phyloP scores from a whole-genome alignment of 2,329 filamentous ascomycete genomes.

The Clonostachys solani region DNA sequence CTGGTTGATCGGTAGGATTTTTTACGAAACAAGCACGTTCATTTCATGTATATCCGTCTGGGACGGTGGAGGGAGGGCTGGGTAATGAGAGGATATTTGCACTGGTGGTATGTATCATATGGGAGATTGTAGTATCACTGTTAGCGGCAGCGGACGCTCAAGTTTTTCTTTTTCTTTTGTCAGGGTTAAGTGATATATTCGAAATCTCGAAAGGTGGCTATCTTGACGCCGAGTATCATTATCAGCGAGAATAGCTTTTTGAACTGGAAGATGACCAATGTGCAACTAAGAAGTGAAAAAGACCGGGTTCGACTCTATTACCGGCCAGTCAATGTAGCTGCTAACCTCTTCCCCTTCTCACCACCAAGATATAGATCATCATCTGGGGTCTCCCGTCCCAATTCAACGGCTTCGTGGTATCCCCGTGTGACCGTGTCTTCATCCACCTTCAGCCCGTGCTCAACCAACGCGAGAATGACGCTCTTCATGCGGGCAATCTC shows the following conservation, averaged over 20 bases:
- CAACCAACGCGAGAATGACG: slow-evolving; percentile 77
- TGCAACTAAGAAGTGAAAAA: too few relatives aligned
- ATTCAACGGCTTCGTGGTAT: slow-evolving; percentile 77
- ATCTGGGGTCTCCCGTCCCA: slow-evolving; percentile 57
- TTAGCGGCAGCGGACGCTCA: too few relatives aligned
- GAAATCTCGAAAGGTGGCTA: too few relatives aligned
- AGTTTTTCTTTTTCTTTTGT: too few relatives aligned
- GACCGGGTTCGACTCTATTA: too few relatives aligned
- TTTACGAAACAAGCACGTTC: slow-evolving; percentile 4
- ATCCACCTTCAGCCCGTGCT: slow-evolving; percentile 79
- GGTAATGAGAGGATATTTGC: background rate
- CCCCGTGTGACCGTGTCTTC: slow-evolving; percentile 82
- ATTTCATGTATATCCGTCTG: background rate
- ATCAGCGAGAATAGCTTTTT: too few relatives aligned
- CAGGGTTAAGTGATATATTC: too few relatives aligned
- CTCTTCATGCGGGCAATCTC: slow-evolving; percentile 85
- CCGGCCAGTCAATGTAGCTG: slow-evolving; percentile 23
- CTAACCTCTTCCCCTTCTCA: slow-evolving; percentile 47
- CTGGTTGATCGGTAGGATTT: background rate
- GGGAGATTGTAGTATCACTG: background rate
- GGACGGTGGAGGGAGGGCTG: too few relatives aligned
- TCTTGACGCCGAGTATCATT: too few relatives aligned
- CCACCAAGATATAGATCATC: slow-evolving; percentile 59
- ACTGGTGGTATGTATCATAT: background rate
- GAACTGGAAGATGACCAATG: too few relatives aligned